These are phyloP conservation scores for Phoenix dactylifera DNA, from an alignment of 176 grass and related monocot species.

Conservation along the genomic window DNA sequence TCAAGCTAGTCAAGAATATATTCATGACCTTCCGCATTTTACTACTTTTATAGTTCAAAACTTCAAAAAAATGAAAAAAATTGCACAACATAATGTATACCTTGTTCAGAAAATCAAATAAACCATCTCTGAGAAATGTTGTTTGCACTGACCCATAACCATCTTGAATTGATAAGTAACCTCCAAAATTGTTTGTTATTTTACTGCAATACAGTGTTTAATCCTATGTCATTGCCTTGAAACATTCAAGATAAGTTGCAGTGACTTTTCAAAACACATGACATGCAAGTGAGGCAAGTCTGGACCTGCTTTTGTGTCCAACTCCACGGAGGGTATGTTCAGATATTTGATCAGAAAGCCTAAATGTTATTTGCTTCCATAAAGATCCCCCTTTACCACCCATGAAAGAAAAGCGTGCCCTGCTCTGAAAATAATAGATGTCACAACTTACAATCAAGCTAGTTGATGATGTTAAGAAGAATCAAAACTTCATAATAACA, in stretches of 20 bases:
- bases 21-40: no score
- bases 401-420: conserved; percentile 99
- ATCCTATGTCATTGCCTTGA: not conserved
- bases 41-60: no score
- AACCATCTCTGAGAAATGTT: conserved; percentile 60
- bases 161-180: conserved; percentile 54
- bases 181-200: conserved; percentile 42
- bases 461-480: conserved; percentile 6
- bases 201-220: conserved; percentile 26
- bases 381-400: conserved; percentile 82
- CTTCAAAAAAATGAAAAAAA: not conserved
- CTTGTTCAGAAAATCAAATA: conserved; percentile 79
- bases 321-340: conserved; percentile 3
- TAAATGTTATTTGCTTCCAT: conserved; percentile 91
- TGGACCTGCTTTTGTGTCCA: conserved; percentile 7
- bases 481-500: no score
- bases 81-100: conserved; percentile 21
- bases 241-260: not conserved
- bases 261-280: no score
- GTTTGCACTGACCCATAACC: conserved; percentile 32
- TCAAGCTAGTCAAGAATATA: no score
- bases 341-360: conserved; percentile 51
- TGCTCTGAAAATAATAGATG: conserved; percentile 52
- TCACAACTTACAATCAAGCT: conserved; percentile 7
- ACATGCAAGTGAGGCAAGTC: not conserved